Evolutionary conservation across 768 basidiomycete species (phyloP).

Genomic region (Tylopilus cervinicoccineus): DNA sequence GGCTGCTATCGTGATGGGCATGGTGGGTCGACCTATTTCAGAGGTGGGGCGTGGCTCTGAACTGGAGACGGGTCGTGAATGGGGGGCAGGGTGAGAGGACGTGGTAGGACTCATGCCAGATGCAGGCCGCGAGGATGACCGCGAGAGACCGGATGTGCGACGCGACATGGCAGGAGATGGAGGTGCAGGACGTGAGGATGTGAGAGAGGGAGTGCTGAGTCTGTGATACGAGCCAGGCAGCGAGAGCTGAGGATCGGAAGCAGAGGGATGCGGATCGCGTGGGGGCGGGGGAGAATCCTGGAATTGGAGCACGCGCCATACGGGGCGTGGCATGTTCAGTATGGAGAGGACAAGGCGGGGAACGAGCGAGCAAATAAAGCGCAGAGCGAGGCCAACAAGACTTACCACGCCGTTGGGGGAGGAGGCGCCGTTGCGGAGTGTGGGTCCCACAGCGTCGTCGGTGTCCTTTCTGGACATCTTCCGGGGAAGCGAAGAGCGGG

Average conservation of each 20-base stretch:
- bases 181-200: conserved; percentile 55
- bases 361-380: conserved; percentile 24
- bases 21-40: not conserved
- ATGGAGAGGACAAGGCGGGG: conserved; percentile 25
- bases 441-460: conserved; percentile 1
- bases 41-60: not conserved
- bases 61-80: conserved; percentile 13
- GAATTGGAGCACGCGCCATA: conserved; percentile 24
- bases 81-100: conserved; percentile 20
- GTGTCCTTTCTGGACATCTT: conserved; percentile 26
- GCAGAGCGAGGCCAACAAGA: conserved; percentile 11
- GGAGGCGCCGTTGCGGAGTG: conserved; percentile 1
- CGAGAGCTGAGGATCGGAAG: conserved; percentile 3
- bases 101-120: conserved; percentile 15
- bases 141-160: conserved; percentile 31
- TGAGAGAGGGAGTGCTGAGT: conserved; percentile 32
- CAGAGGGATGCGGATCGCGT: conserved; percentile 27
- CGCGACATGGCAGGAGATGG: conserved; percentile 55
- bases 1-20: not conserved
- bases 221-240: conserved; percentile 8
- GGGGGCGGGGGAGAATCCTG: conserved; percentile 36
- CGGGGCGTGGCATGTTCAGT: conserved; percentile 28
- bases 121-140: conserved; percentile 22
- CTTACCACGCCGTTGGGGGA: conserved; percentile 1
- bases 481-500: conserved; percentile 22